Base-by-base conservation (phyloP, 2,329 filamentous ascomycete genomes). In the Chrysosporium queenslandicum region DNA sequence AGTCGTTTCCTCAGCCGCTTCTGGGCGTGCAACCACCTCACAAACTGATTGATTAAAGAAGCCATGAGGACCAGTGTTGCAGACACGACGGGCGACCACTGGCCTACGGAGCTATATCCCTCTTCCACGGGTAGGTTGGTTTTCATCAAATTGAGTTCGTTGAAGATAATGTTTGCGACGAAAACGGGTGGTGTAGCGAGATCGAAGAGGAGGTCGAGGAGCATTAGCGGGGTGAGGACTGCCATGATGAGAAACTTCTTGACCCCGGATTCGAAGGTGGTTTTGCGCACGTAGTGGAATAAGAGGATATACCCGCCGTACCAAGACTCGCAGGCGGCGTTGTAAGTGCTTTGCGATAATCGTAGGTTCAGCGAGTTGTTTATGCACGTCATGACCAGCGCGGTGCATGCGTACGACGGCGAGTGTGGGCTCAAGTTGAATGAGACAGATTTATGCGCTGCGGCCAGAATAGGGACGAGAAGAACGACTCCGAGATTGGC, bases 251-350 rank as follows among this genome's bases (percentile, higher is more conserved):
- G 36, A 48, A 58, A 42, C 18, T 49, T 36, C 16, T 49, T 30
- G 30, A 45, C 42, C 48, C 40, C 11, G 9, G 2, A 12, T 16
- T 27, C 25, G 46, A 50, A 59, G 25, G 47, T 50, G 4, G 55
- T 34, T 27, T 54, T 54, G 12, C 53, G 27, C 20, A 60, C 36
- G 43, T 60, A 63, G 4, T 56, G 55, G 12, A 63, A 42, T n/a
- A 63, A 45, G 1, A 57, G 52, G 21, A 63, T 58, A 27, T 63
- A 63, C 3, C 61, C 61, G 4, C 61, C 61, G 37, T 63, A 63
- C 59, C 60, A 61, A 14, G 37, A 41, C 34, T 56, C 48, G 49
- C 57, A 57, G 5, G 58, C 56, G 2, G 60, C 56, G 34, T 61
- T 60, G 56, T 63, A 62, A 7, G 60, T 56, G 18, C 49, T 48